Evolutionary conservation across 495 filamentous ascomycete genomes (phyloP).

Genomic region (Penicillium goetzii): DNA sequence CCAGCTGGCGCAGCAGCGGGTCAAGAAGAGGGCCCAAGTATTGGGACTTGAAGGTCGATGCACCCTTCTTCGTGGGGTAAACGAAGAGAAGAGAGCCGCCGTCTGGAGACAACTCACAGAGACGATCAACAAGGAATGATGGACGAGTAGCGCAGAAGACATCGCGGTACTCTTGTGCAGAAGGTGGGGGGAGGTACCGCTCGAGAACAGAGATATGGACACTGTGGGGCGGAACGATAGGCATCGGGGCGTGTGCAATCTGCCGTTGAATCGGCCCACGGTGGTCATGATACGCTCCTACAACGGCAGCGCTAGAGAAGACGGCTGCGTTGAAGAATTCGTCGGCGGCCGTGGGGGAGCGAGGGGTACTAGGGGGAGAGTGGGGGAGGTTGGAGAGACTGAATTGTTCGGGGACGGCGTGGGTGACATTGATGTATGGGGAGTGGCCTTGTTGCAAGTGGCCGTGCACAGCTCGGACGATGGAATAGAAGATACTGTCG

Average conservation of each 20-base stretch:
- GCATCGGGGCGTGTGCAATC: slow-evolving; percentile 54
- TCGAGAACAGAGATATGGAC: slow-evolving; percentile 70
- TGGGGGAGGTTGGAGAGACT: slow-evolving; percentile 63
- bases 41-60: slow-evolving; percentile 62
- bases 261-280: slow-evolving; percentile 48
- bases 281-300: slow-evolving; percentile 59
- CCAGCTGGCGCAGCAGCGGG: slow-evolving; percentile 66
- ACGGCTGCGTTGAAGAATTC: slow-evolving; percentile 61
- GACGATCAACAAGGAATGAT: slow-evolving; percentile 68
- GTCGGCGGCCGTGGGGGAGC: slow-evolving; percentile 46
- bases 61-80: slow-evolving; percentile 69
- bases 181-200: slow-evolving; percentile 70
- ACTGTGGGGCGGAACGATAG: slow-evolving; percentile 65
- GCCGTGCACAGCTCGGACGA: slow-evolving; percentile 60
- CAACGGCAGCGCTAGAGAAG: slow-evolving; percentile 61
- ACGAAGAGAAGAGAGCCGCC: slow-evolving; percentile 68
- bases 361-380: slow-evolving; percentile 64
- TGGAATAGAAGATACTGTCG: slow-evolving; percentile 48
- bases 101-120: slow-evolving; percentile 64
- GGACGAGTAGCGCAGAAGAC: slow-evolving; percentile 60
- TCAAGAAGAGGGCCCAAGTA: slow-evolving; percentile 71
- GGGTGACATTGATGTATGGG: slow-evolving; percentile 64
- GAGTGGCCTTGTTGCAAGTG: slow-evolving; percentile 49
- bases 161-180: slow-evolving; percentile 60
- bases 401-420: slow-evolving; percentile 65